Conservation (phyloP, 1,139 yeast species). For the Hemisphaericaspora lyxosophila region DNA sequence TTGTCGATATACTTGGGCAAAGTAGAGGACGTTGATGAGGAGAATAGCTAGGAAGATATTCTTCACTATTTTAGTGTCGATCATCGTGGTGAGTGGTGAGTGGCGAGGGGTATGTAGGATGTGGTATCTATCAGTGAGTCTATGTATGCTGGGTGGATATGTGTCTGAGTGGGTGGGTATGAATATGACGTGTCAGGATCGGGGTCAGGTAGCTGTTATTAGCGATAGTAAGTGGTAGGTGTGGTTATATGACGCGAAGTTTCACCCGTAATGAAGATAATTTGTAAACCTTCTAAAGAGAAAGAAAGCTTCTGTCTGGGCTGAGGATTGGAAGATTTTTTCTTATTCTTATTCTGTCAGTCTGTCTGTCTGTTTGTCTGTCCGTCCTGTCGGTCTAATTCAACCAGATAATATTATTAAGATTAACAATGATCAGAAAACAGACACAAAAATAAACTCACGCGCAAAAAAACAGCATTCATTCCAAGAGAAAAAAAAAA, state of each 20-base stretch:
- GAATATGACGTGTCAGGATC: too few species aligned
- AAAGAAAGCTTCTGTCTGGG: too few species aligned
- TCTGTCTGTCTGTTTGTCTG: neutral
- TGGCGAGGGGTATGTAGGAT: neutral
- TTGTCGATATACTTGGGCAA: slow-evolving; percentile 20
- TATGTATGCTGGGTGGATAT: too few species aligned
- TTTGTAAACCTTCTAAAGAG: too few species aligned
- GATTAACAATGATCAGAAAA: too few species aligned
- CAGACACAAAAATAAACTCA: slow-evolving; percentile 1
- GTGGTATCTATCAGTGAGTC: too few species aligned
- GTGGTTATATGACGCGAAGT: too few species aligned
- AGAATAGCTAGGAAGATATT: slow-evolving; percentile 22
- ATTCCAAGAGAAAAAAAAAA: neutral
- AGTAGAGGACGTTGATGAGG: slow-evolving; percentile 24
- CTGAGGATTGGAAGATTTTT: too few species aligned
- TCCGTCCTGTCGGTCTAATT: neutral
- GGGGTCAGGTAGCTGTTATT: too few species aligned
- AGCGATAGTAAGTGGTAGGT: too few species aligned
- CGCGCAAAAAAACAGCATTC: neutral
- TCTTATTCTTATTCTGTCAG: neutral
- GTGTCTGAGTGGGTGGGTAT: too few species aligned
- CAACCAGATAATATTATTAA: neutral
- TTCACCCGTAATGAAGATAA: too few species aligned
- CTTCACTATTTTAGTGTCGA: slow-evolving; percentile 19
- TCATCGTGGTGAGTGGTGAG: slow-evolving; percentile 16